These are phyloP conservation scores for Globisporangium ultimum DNA, from an alignment of 352 stramenopile genomes.

Conservation along the genomic window DNA sequence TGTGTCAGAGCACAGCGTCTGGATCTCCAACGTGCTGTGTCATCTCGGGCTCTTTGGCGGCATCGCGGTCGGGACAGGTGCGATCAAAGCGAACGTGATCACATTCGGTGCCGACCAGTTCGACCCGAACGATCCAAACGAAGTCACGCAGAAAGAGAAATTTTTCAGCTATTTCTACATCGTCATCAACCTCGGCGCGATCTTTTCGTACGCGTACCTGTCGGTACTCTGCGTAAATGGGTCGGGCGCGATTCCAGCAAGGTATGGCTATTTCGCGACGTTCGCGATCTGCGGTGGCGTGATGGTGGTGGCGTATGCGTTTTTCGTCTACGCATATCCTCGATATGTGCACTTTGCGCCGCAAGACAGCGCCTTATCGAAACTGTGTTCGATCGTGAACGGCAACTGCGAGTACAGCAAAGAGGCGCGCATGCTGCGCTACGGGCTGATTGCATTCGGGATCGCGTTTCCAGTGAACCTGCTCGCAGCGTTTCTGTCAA, in stretches of 20 bases:
- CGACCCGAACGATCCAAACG: constrained; percentile 79
- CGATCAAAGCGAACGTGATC: constrained; percentile 87
- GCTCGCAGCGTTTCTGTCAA: constrained; percentile 68
- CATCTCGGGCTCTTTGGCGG: constrained; percentile 72
- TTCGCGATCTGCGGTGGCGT: constrained; percentile 81
- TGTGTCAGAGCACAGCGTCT: constrained; percentile 40
- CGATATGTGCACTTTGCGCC: constrained; percentile 78
- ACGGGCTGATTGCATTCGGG: constrained; percentile 64
- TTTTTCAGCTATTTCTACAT: constrained; percentile 94
- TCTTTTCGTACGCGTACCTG: constrained; percentile 90
- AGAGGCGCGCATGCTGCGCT: constrained; percentile 75
- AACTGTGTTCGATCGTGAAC: constrained; percentile 67
- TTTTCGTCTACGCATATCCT: constrained; percentile 55
- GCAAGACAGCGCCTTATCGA: constrained; percentile 69
- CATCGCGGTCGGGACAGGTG: constrained; percentile 75
- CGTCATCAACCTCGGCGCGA: constrained; percentile 88
- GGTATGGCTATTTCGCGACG: constrained; percentile 89
- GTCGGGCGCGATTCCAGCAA: constrained; percentile 52
- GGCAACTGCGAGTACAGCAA: constrained; percentile 81
- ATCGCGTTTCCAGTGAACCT: constrained; percentile 69
- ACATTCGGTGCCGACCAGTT: constrained; percentile 87
- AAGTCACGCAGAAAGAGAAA: constrained; percentile 72
- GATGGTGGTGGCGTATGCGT: constrained; percentile 76
- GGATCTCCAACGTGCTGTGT: constrained; percentile 58
- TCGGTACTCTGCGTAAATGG: constrained; percentile 88